phyloP scores from a whole-genome alignment of 2,329 filamentous ascomycete species.

The Coniochaeta sp. region DNA sequence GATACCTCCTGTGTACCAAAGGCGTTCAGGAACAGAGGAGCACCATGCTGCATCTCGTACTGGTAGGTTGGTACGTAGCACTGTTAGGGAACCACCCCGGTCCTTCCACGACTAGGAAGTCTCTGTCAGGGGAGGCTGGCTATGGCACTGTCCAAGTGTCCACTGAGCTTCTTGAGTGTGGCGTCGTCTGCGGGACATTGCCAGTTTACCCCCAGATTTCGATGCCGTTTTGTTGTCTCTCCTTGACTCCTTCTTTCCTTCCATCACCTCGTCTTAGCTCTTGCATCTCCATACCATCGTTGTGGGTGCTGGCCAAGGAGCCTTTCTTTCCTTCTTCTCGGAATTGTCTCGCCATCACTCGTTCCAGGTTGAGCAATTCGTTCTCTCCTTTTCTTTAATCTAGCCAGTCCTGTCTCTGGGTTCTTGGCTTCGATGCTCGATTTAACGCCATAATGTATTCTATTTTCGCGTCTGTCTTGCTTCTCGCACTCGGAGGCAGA shows the following conservation, averaged over 20 bases:
- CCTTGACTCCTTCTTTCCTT: background rate
- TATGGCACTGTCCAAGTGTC: background rate
- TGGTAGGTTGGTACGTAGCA: too few species aligned
- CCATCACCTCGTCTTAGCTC: background rate
- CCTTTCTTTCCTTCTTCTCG: slow-evolving; percentile 1
- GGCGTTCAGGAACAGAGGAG: too few species aligned
- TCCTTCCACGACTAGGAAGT: background rate
- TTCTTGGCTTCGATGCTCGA: background rate
- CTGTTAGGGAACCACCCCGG: background rate
- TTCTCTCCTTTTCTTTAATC: slow-evolving; percentile 1
- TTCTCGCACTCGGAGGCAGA: background rate
- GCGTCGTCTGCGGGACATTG: background rate
- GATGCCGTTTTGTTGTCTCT: background rate
- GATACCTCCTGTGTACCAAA: too few species aligned
- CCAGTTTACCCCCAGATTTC: background rate
- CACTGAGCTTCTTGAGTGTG: background rate
- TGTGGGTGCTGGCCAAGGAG: slow-evolving; percentile 1
- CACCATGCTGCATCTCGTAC: background rate
- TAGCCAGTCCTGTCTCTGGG: background rate
- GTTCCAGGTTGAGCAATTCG: background rate
- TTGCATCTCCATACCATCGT: background rate
- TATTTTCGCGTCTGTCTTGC: background rate
- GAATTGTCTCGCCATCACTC: slow-evolving; percentile 1
- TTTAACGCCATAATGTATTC: slow-evolving; percentile 1
- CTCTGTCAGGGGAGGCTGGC: background rate